These are phyloP conservation scores for Capsicum baccatum DNA, from an alignment of 257 asterid genomes.

Conservation along the genomic window DNA sequence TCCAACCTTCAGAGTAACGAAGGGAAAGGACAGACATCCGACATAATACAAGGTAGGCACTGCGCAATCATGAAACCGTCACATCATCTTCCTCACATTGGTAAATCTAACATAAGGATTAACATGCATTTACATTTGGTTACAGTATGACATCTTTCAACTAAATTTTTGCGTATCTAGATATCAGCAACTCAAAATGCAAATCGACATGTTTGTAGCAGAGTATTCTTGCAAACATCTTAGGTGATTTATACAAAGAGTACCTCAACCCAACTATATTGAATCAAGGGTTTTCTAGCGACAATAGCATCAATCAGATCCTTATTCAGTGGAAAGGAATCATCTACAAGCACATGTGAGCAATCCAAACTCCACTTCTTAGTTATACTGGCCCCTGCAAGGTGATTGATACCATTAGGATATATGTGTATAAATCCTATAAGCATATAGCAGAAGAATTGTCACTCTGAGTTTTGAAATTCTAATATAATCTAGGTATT, in stretches of 20 bases:
- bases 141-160: not conserved
- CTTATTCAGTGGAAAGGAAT: slow-evolving; percentile 52
- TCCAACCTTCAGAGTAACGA: not conserved
- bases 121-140: not conserved
- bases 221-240: not conserved
- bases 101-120: not conserved
- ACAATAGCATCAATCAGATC: slow-evolving; percentile 66
- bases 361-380: slow-evolving; percentile 67
- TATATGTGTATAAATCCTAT: not conserved
- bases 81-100: slow-evolving; percentile 20
- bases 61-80: not conserved
- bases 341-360: slow-evolving; percentile 85
- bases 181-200: slow-evolving; percentile 17
- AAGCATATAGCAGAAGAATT: not conserved
- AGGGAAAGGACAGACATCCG: not conserved
- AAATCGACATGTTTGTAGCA: not conserved
- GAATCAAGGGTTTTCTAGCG: slow-evolving; percentile 62
- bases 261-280: slow-evolving; percentile 85
- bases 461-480: not conserved
- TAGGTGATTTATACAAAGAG: slow-evolving; percentile 34
- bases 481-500: slow-evolving; percentile 11
- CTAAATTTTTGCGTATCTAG: not conserved
- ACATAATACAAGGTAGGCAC: not conserved
- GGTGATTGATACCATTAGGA: not conserved
- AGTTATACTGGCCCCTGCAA: slow-evolving; percentile 65